A percentile compares a stretch with the other conserved stretches of the same genome.
These are phyloP conservation scores for Neurospora crassa DNA, from an alignment of 2,329 filamentous ascomycete species.

Conservation along the genomic window DNA sequence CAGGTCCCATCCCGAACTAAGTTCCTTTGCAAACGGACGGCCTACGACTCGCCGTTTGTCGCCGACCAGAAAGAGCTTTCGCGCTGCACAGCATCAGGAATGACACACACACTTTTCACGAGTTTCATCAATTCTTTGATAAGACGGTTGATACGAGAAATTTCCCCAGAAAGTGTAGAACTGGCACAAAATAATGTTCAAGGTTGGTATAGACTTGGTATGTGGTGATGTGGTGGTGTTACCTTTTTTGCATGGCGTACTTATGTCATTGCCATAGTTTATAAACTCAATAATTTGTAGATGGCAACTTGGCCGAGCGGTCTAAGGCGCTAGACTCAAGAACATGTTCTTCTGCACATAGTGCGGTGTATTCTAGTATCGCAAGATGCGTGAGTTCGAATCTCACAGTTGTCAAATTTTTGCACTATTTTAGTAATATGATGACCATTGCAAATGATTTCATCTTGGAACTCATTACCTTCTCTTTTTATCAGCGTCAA, in stretches of 20 bases:
- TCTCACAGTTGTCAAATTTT: background rate
- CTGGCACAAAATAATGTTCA: background rate
- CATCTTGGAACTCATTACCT: no score
- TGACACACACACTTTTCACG: background rate
- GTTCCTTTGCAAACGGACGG: background rate
- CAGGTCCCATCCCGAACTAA: background rate
- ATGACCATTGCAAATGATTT: no score
- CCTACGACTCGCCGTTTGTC: background rate
- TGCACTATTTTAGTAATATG: no score
- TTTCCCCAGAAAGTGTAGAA: background rate
- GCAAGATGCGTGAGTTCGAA: background rate
- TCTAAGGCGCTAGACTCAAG: slow-evolving; percentile 1
- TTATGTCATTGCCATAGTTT: no score
- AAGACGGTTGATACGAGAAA: background rate
- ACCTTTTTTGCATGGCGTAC: no score
- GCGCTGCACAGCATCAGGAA: background rate
- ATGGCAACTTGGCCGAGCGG: background rate
- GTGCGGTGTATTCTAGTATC: background rate
- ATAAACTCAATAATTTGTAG: no score
- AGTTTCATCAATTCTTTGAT: background rate
- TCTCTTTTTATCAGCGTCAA: no score
- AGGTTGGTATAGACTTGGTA: no score
- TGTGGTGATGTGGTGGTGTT: no score
- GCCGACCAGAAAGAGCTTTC: background rate
- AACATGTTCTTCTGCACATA: background rate